Conservation (phyloP, 2,329 filamentous ascomycete genomes). For the Claviceps lovelessii region DNA sequence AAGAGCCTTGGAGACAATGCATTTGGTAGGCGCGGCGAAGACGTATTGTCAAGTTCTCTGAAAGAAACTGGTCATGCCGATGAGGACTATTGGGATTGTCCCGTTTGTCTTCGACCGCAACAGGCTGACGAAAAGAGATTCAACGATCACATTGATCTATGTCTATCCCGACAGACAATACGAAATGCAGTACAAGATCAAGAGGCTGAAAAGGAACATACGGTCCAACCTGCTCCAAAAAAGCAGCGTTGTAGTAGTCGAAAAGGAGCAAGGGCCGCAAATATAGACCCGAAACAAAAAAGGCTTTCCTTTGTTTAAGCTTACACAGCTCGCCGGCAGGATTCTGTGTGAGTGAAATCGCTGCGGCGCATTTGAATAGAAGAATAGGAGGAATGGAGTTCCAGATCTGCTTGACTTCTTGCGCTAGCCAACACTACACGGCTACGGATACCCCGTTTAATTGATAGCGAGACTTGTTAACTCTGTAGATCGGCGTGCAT, state of each 20-base stretch:
- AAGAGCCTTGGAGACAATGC: neutral
- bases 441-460: neutral
- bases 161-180: conserved; percentile 74
- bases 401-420: neutral
- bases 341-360: too few relatives aligned
- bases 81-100: conserved; percentile 64
- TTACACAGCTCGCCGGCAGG: neutral
- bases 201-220: conserved; percentile 12
- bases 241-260: conserved; percentile 20
- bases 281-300: conserved; percentile 32
- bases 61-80: conserved; percentile 16
- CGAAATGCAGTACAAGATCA: conserved; percentile 59
- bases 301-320: conserved; percentile 36
- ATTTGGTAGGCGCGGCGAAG: conserved; percentile 30
- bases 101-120: conserved; percentile 71
- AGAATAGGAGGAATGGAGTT: neutral
- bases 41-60: conserved; percentile 33
- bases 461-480: neutral
- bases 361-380: too few relatives aligned
- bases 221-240: conserved; percentile 24
- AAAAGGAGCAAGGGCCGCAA: conserved; percentile 23
- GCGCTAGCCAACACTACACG: neutral
- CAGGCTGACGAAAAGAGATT: conserved; percentile 59
- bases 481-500: neutral
- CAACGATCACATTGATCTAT: conserved; percentile 87